Evolutionary conservation across 768 basidiomycete genomes (phyloP), one percentile per base, ranked within the genome.

Genomic region (Asterophora parasitica): DNA sequence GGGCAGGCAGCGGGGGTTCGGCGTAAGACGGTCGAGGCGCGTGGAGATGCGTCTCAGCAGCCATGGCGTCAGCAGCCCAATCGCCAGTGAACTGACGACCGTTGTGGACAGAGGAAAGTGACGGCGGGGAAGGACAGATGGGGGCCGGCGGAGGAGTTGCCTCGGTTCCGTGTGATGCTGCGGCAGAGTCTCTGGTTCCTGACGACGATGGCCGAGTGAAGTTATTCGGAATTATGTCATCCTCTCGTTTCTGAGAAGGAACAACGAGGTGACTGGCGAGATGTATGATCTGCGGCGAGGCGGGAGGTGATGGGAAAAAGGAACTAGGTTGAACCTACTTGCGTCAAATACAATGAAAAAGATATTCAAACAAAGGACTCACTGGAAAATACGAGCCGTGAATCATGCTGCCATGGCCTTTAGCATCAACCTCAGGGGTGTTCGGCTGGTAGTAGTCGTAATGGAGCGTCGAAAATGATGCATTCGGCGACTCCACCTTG

Each of bases 21-120:
- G 30, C 23, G 13, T 23, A 19, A 11, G 39, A 32, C 11, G 3
- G 38, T 33, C 37, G 20, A 4, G 34, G 11, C 2, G 30, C 35
- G 8, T 19, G 8, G 6, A 42, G 32, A 12, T 37, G 33, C 3
- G 42, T 28, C 4, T 33, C 39, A 1, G 52, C 20, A 7, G 51
- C 39, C 1, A 56, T 42, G 12, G 44, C 52, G 15, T 56, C 55
- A 2, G 31, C 38, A 11, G 40, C 55, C 55, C 55, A 56, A 32
- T 56, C 44, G 10, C 55, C 55, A 8, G 55, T 56, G 26, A 40
- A 56, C 2, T 30, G 54, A 3, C 35, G 23, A 1, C 33, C 37
- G 17, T 32, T 33, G 4, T 32, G 7, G 8, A 17, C n/a, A 8
- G 40, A 34, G 15, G 35, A 1, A 12, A 32, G 17, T 9, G 15